Evolutionary conservation across 2,329 filamentous ascomycete species (phyloP), one percentile per base, ranked within the genome.

Genomic region (Nemania sp.): DNA sequence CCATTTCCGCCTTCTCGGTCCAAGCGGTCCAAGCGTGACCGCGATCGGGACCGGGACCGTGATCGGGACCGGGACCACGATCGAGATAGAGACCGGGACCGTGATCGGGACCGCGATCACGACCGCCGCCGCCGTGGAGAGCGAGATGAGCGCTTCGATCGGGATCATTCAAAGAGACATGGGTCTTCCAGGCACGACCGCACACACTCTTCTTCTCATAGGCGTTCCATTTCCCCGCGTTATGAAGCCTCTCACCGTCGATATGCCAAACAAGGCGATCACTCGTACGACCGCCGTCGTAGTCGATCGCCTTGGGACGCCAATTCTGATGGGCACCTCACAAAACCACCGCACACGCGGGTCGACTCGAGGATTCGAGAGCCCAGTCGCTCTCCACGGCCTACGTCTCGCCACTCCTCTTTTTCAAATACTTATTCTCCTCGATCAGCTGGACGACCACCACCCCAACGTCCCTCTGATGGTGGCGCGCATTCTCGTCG

Each of bases 1-100:
- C 64, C 76, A 2, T 64, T 70, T 19, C 69, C 67, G 2, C 63
- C 65, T 5, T 69, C 69, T 26, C 72, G 70, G 44, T 69, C 72
- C 22, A 79, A 79, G 62, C 74, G 66, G 73, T 75, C 76, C 61
- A 73, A 73, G 68, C 69, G 68, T 42, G 66, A 68, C 11, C 66
- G 65, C 50, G 63, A 66, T 37, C 65, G 66, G 30, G 66, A 68
- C 23, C 66, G 66, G 15, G 62, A 63, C 41, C 64, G 65, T 46
- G 60, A 59, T 57, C 50, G 49, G 23, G 65, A 66, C 36, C 58
- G 60, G 19, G 54, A 52, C 7, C 64, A 65, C 17, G 56, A 60
- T 42, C 54, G 57, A 23, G 67, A 65, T 17, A 63, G 60, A 37
- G 61, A 64, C 17, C 64, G n/a, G n/a, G n/a, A n/a, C n/a, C n/a